Evolutionary conservation across 768 basidiomycete genomes (phyloP), one percentile per base, ranked within the genome.

Genomic region (Suillus fuscotomentosus): DNA sequence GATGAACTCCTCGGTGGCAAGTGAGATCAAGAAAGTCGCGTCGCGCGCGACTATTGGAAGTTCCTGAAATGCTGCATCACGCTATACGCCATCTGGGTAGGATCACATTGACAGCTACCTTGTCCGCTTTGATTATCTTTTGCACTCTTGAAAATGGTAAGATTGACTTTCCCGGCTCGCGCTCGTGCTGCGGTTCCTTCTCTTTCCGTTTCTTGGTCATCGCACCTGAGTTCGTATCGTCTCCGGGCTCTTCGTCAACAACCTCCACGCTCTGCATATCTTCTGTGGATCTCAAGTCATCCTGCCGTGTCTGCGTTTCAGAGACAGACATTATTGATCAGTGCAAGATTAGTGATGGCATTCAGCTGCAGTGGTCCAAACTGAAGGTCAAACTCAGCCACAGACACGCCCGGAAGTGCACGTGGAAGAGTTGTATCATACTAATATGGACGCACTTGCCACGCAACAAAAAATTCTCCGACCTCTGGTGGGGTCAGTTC

Each of bases 1-100:
- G 60, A 96, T 89, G 68, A 97, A 96, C 74, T 94, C 90, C 76
- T 97, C 95, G 62, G 95, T 89, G 6, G 94, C 94, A 34, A 94
- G 78, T 24, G 91, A 87, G 54, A 96, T 88, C 66, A 94, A 76
- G 68, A 93, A 87, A 0, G 86, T 84, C 27, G 92, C 93, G 61
- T 96, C 94, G 72, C 82, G 88, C 13, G 88, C 87, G 5, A 93
- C 80, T 48, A 87, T 86, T 0, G 90, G 88, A 60, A 94, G 83
- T 53, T 94, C 92, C 92, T 94, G 36, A 42, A 55, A 17, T 55
- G 39, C 42, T 11, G 22, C 27, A 63, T 74, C 77, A 65, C 61
- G 85, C 94, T 81, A 89, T 90, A 76, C 7, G 92, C 6, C 89
- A 92, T 70, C 92, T 95, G 68, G 94, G 81, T 53, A 95, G 92